phyloP scores from a whole-genome alignment of 202 grass and related monocot genomes.

The Musa balbisiana region DNA sequence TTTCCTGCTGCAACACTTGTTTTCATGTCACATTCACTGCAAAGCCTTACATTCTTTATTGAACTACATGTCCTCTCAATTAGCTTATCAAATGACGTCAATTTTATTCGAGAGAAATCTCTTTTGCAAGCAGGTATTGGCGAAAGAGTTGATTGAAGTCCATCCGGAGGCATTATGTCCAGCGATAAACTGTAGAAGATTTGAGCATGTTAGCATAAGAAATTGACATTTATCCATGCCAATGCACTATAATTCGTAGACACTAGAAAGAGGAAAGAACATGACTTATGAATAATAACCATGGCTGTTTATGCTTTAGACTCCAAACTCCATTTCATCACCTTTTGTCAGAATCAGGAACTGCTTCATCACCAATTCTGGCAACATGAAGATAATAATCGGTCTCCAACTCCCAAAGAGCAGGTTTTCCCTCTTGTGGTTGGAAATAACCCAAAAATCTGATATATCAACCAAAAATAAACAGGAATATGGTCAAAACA shows the following conservation, averaged over 20 bases:
- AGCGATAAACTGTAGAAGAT: slow-evolving; percentile 35
- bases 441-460: slow-evolving; percentile 96
- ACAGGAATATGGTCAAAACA: slow-evolving; percentile 7
- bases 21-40: slow-evolving; percentile 52
- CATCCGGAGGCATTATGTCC: slow-evolving; percentile 26
- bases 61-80: slow-evolving; percentile 61
- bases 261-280: slow-evolving; percentile 4
- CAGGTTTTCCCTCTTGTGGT: slow-evolving; percentile 92
- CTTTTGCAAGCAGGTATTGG: slow-evolving; percentile 80
- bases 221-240: slow-evolving; percentile 2
- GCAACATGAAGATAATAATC: slow-evolving; percentile 99
- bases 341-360: slow-evolving; percentile 47
- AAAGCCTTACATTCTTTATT: slow-evolving; percentile 68
- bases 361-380: slow-evolving; percentile 49
- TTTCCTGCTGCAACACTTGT: slow-evolving; percentile 36
- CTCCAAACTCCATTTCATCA: slow-evolving; percentile 17
- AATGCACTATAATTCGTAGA: slow-evolving; percentile 5
- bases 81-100: slow-evolving; percentile 89
- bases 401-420: slow-evolving; percentile 93
- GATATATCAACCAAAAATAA: slow-evolving; percentile 33
- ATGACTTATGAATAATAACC: background rate
- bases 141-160: slow-evolving; percentile 27
- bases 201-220: slow-evolving; percentile 11
- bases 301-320: background rate
- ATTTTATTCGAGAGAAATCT: slow-evolving; percentile 69